Percentiles rank a stretch among this genome's conserved stretches.
Conservation (phyloP, 2,329 filamentous ascomycete species). For the Hypomyces rosellus region DNA sequence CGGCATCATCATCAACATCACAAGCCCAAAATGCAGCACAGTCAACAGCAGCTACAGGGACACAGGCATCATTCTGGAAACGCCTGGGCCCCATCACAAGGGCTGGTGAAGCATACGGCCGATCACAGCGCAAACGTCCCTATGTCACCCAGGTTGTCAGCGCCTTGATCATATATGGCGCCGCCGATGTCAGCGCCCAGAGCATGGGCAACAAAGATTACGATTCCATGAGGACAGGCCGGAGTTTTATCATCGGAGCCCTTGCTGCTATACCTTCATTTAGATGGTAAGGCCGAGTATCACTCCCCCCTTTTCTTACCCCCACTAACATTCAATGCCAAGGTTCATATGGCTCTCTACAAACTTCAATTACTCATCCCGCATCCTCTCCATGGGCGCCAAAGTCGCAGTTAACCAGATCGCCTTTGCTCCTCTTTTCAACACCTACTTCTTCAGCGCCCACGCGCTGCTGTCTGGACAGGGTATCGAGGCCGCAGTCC, state of each 20-base stretch:
- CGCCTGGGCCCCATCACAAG: conserved; percentile 51
- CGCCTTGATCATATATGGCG: conserved; percentile 70
- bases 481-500: conserved; percentile 54
- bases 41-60: background rate
- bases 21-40: too few relatives aligned
- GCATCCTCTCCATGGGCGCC: conserved; percentile 60
- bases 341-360: conserved; percentile 76
- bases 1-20: background rate
- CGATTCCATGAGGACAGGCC: conserved; percentile 60
- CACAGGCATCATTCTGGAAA: conserved; percentile 39
- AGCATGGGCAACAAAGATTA: conserved; percentile 57
- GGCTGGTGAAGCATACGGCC: conserved; percentile 55
- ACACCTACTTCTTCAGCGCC: conserved; percentile 74
- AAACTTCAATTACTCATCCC: conserved; percentile 78
- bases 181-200: conserved; percentile 74
- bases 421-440: conserved; percentile 77
- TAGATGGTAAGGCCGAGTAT: conserved; percentile 56
- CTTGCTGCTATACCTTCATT: conserved; percentile 71
- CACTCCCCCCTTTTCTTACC: background rate
- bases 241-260: conserved; percentile 69
- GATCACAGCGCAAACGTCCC: conserved; percentile 64
- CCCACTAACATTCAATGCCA: background rate
- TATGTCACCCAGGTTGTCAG: conserved; percentile 74
- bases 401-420: conserved; percentile 79
- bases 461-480: conserved; percentile 71